phyloP scores from a whole-genome alignment of 768 basidiomycete species.

The Lactifluus hygrophoroides region DNA sequence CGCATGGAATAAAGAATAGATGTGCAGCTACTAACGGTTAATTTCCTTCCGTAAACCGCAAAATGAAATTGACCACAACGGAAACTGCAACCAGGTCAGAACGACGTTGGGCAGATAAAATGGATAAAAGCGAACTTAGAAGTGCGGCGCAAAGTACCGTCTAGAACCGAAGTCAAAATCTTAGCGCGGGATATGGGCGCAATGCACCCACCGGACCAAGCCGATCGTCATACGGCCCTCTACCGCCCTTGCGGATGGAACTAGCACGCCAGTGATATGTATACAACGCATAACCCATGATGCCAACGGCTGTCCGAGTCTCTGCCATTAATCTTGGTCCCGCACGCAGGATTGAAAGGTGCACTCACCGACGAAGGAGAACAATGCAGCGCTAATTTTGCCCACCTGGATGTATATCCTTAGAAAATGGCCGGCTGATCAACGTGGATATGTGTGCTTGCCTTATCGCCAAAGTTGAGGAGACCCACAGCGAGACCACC shows the following conservation, averaged over 20 bases:
- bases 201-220: conserved; percentile 74
- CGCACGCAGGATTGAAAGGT: background rate
- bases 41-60: conserved; percentile 53
- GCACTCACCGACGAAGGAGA: conserved; percentile 80
- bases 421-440: background rate
- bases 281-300: conserved; percentile 93
- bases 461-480: conserved; percentile 97
- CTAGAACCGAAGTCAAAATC: conserved; percentile 32
- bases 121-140: conserved; percentile 42
- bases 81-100: conserved; percentile 46
- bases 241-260: conserved; percentile 83
- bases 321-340: background rate
- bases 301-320: conserved; percentile 67
- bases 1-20: background rate
- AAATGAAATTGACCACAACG: conserved; percentile 75
- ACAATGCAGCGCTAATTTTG: conserved; percentile 94
- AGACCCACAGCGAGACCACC: conserved; percentile 94
- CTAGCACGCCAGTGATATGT: conserved; percentile 96
- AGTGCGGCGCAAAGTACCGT: conserved; percentile 78
- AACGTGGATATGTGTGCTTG: conserved; percentile 26
- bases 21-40: background rate
- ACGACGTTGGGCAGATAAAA: background rate
- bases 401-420: conserved; percentile 51
- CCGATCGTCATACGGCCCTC: conserved; percentile 95
- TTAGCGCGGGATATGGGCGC: background rate